Percentiles rank a stretch among this genome's conserved stretches.
phyloP scores from a whole-genome alignment of 257 asterid species.

The Ilex asprella region DNA sequence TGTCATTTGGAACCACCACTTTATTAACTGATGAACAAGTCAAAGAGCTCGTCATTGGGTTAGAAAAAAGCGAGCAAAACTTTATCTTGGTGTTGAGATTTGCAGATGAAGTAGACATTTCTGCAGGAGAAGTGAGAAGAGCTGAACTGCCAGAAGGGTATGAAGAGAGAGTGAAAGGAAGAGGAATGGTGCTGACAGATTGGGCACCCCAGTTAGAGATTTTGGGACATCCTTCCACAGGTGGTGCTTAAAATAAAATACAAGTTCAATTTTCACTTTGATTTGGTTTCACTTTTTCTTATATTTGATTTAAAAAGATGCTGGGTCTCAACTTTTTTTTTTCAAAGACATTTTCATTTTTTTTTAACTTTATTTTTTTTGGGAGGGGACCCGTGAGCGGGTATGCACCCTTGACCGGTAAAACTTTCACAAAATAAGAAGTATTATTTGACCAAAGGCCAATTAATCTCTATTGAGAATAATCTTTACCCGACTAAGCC shows the following conservation, averaged over 20 bases:
- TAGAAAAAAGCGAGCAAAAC: conserved; percentile 40
- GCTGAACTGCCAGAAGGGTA: conserved; percentile 11
- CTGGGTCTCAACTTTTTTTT: too few species aligned
- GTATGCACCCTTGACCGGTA: too few species aligned
- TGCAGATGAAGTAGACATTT: conserved; percentile 53
- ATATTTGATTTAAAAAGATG: too few species aligned
- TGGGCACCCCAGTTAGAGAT: conserved; percentile 42
- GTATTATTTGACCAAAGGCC: too few species aligned
- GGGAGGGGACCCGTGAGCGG: too few species aligned
- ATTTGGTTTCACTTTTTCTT: too few species aligned
- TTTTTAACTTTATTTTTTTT: too few species aligned
- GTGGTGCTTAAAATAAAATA: conserved; percentile 11
- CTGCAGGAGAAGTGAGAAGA: conserved; percentile 19
- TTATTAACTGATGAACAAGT: conserved; percentile 37
- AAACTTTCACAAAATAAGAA: too few species aligned
- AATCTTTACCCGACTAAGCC: too few species aligned
- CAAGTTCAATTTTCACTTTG: too few species aligned
- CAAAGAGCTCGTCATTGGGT: conserved; percentile 39
- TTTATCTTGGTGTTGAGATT: conserved; percentile 59
- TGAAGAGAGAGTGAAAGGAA: conserved; percentile 5
- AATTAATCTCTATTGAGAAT: too few species aligned
- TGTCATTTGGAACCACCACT: conserved; percentile 59
- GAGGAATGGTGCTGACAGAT: conserved; percentile 34
- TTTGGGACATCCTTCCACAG: conserved; percentile 23
- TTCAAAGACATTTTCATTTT: too few species aligned